Evolutionary conservation across 1,139 yeast genomes (phyloP).

Genomic region (Yamadazyma buinensis): DNA sequence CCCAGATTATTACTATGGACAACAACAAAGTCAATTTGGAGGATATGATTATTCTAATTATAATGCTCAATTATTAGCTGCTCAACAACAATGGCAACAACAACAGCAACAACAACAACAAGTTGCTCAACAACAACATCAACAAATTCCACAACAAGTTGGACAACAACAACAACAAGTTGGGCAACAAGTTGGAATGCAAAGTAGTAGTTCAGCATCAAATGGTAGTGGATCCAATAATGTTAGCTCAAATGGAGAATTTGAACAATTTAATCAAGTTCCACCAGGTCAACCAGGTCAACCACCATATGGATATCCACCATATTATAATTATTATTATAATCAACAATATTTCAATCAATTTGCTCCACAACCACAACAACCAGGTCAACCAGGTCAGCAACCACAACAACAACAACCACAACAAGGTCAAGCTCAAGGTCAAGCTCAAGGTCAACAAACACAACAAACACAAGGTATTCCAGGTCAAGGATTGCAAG

Average conservation of each 20-base stretch:
- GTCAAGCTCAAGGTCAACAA: slow-evolving; percentile 9
- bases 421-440: slow-evolving; percentile 3
- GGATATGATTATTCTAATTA: slow-evolving; percentile 44
- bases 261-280: slow-evolving; percentile 7
- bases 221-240: background rate
- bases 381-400: slow-evolving; percentile 10
- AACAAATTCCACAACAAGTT: background rate
- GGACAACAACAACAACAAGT: background rate
- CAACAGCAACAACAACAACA: slow-evolving; percentile 12
- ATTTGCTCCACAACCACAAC: slow-evolving; percentile 7
- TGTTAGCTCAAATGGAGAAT: background rate
- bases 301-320: slow-evolving; percentile 6
- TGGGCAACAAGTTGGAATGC: background rate
- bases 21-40: slow-evolving; percentile 39
- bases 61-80: slow-evolving; percentile 36
- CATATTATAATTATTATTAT: slow-evolving; percentile 4
- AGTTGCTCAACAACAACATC: background rate
- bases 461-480: slow-evolving; percentile 12
- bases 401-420: slow-evolving; percentile 15
- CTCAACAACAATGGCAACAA: slow-evolving; percentile 27
- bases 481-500: too few relatives aligned
- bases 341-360: slow-evolving; percentile 6
- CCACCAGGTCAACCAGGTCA: slow-evolving; percentile 8
- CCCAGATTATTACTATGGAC: slow-evolving; percentile 21
- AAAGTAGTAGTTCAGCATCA: too few relatives aligned